phyloP scores from a whole-genome alignment of 1,284 basidiomycete species.

The Blastosporella zonata region DNA sequence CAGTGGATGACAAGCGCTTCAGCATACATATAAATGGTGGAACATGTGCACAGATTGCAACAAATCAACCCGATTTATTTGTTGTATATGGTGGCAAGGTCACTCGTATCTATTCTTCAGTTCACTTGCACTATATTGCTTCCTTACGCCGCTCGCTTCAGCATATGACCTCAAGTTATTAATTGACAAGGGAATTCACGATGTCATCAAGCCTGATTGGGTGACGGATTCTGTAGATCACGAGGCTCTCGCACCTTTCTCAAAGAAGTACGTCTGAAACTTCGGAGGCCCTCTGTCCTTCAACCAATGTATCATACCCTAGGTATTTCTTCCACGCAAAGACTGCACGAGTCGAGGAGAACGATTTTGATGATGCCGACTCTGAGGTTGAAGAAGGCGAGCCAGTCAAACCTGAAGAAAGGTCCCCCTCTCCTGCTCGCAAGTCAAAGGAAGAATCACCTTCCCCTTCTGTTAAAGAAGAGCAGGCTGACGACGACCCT shows the following conservation, averaged over 20 bases:
- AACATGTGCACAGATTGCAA: conserved; percentile 61
- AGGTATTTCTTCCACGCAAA: conserved; percentile 80
- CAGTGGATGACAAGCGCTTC: conserved; percentile 1
- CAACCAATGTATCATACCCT: conserved; percentile 4
- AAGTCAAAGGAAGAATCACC: conserved; percentile 4
- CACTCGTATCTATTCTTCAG: conserved; percentile 45
- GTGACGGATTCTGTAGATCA: conserved; percentile 71
- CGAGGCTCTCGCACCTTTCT: conserved; percentile 54
- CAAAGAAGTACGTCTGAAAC: conserved; percentile 53
- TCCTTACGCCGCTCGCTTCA: conserved; percentile 23
- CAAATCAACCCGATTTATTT: conserved; percentile 42
- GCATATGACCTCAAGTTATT: conserved; percentile 66
- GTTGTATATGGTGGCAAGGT: conserved; percentile 66
- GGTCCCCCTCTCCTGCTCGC: background rate
- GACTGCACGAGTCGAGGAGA: conserved; percentile 33
- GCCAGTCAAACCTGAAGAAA: background rate
- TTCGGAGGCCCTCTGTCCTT: background rate
- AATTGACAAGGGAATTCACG: conserved; percentile 60
- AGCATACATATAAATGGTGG: conserved; percentile 83
- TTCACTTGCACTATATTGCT: background rate
- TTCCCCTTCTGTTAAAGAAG: conserved; percentile 22
- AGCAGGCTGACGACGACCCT: conserved; percentile 33
- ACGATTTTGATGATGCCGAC: conserved; percentile 34
- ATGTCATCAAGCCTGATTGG: conserved; percentile 81
- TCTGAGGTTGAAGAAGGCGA: background rate